phyloP scores from a whole-genome alignment of 148 eudicot genomes.

The Rhododendron williamsianum region DNA sequence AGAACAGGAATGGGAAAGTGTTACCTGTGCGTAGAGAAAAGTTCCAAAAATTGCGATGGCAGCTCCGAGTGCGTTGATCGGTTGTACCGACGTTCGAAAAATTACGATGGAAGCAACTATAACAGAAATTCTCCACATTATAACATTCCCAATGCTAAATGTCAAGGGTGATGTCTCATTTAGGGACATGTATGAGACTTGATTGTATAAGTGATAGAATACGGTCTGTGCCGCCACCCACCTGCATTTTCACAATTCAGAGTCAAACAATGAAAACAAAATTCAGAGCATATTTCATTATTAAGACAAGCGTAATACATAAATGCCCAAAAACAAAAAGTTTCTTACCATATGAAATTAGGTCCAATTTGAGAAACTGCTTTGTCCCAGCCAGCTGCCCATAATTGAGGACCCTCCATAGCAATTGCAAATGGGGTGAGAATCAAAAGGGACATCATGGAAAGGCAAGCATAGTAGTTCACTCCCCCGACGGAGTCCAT shows the following conservation, averaged over 20 bases:
- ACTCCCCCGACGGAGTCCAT: slow-evolving; percentile 45
- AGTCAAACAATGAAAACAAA: not conserved
- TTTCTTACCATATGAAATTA: slow-evolving; percentile 31
- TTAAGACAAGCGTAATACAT: not conserved
- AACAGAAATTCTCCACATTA: slow-evolving; percentile 42
- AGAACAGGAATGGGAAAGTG: not conserved
- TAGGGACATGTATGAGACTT: slow-evolving; percentile 51
- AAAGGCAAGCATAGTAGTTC: slow-evolving; percentile 45
- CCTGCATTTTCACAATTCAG: slow-evolving; percentile 10
- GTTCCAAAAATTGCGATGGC: slow-evolving; percentile 49
- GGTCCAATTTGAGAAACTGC: slow-evolving; percentile 48
- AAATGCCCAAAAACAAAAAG: too few relatives aligned
- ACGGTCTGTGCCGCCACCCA: slow-evolving; percentile 50
- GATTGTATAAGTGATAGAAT: slow-evolving; percentile 52
- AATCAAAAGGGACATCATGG: slow-evolving; percentile 43
- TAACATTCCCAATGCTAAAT: slow-evolving; percentile 46
- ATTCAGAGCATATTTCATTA: not conserved
- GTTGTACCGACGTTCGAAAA: slow-evolving; percentile 38
- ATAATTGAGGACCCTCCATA: slow-evolving; percentile 47
- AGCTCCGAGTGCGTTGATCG: slow-evolving; percentile 47
- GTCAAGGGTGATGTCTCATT: slow-evolving; percentile 49
- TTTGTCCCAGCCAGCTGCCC: slow-evolving; percentile 46
- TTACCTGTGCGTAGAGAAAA: slow-evolving; percentile 47
- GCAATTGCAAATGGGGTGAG: slow-evolving; percentile 54
- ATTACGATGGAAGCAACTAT: slow-evolving; percentile 44